These are phyloP conservation scores for Russula lepida DNA, from an alignment of 768 basidiomycete genomes.

Conservation along the genomic window DNA sequence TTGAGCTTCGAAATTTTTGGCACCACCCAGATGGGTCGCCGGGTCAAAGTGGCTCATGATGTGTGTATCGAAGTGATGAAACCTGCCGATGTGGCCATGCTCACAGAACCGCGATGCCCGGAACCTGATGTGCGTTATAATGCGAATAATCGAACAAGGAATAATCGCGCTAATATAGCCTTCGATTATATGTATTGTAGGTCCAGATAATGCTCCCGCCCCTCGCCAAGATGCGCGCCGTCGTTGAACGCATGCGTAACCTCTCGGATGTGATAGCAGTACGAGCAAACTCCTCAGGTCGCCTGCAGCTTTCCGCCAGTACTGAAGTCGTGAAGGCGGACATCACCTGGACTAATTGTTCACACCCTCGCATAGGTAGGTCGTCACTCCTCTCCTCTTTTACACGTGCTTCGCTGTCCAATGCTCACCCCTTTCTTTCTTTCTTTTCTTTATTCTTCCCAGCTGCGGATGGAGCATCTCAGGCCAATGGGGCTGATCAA, in stretches of 20 bases:
- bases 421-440: background rate
- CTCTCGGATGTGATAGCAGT: constrained; percentile 65
- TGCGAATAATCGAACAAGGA: background rate
- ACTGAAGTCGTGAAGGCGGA: constrained; percentile 72
- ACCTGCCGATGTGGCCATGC: constrained; percentile 58
- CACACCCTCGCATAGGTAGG: constrained; percentile 49
- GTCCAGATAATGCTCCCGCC: constrained; percentile 72
- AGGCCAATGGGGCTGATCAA: constrained; percentile 22
- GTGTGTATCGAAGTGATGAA: constrained; percentile 77
- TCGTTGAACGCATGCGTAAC: constrained; percentile 63
- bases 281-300: constrained; percentile 57
- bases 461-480: constrained; percentile 23
- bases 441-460: too few relatives aligned
- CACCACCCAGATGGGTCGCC: constrained; percentile 52
- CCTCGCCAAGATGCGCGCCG: constrained; percentile 64
- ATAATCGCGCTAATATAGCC: background rate
- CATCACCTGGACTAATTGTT: constrained; percentile 70
- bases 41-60: constrained; percentile 65
- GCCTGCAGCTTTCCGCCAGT: constrained; percentile 45
- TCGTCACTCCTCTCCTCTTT: background rate
- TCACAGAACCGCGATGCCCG: constrained; percentile 78
- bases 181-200: constrained; percentile 32
- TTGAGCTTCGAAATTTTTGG: constrained; percentile 70
- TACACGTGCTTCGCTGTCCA: background rate
- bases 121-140: constrained; percentile 61